These are phyloP conservation scores for Albugo candida DNA, from an alignment of 352 stramenopile species.

Conservation along the genomic window DNA sequence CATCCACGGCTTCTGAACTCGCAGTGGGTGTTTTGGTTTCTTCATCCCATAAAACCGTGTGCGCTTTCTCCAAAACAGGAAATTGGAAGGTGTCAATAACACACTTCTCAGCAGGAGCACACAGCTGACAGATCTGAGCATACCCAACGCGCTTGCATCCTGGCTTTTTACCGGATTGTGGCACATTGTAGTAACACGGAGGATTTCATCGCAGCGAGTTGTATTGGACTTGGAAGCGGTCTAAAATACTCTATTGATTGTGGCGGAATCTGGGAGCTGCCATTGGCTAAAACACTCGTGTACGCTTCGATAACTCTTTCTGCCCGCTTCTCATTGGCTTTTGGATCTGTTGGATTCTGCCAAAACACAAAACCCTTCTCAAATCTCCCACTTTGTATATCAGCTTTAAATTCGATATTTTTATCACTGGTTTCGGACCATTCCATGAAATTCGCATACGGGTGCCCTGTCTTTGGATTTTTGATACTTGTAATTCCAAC, in stretches of 20 bases:
- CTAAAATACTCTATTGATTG: constrained; percentile 17
- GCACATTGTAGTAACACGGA: constrained; percentile 40
- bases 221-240: constrained; percentile 20
- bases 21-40: constrained; percentile 16
- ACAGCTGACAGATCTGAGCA: constrained; percentile 11
- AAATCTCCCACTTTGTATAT: constrained; percentile 18
- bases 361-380: constrained; percentile 34
- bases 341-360: constrained; percentile 29
- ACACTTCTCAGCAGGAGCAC: constrained; percentile 16
- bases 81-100: constrained; percentile 26
- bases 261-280: constrained; percentile 22
- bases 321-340: constrained; percentile 28
- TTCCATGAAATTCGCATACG: constrained; percentile 40
- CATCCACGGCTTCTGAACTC: too few relatives aligned
- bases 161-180: constrained; percentile 1
- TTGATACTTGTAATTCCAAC: constrained; percentile 48
- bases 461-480: constrained; percentile 12
- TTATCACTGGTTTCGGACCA: constrained; percentile 34
- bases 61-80: constrained; percentile 36
- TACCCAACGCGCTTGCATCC: constrained; percentile 5
- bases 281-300: constrained; percentile 17
- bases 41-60: constrained; percentile 16
- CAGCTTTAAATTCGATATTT: constrained; percentile 34
- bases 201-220: constrained; percentile 34
- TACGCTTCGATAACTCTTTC: constrained; percentile 30